Evolutionary conservation across 805 yeast genomes (phyloP), one percentile per base, ranked within the genome.

Genomic region (Nakazawaea siamensis): DNA sequence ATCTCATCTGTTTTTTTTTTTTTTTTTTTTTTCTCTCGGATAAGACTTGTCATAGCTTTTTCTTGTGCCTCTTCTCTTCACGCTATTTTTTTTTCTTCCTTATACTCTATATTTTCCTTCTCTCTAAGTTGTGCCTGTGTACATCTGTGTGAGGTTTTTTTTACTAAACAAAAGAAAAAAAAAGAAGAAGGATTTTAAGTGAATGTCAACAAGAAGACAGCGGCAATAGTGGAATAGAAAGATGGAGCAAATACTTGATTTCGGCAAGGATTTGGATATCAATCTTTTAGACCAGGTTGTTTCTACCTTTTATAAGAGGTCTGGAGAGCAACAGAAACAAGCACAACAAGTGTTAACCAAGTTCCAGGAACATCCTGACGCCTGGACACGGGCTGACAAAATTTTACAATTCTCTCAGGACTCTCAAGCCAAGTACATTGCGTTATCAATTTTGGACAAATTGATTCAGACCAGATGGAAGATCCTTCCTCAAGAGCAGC

Each of bases 391-490:
- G 38, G 92, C 94, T 23, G 97, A 90, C 50, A 76, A 81, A 56
- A 88, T 92, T 41, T 68, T 92, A 44, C 87, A 88, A 46, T 68
- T 64, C 43, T 77, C 94, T 3, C 62, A 65, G 33, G 82, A 87
- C 54, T 68, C 95, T 26, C 95, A 92, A 58, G 71, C 95, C 21
- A 92, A 92, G 60, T 90, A 82, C 58, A 81, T 92, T 55, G 98
- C 96, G 7, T 66, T 92, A 39, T 77, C 94, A 17, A 83, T 92
- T 41, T 66, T 92, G 49, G 95, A 92, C 60, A 86, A 83, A 49
- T 70, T 92, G 52, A 88, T 92, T 54, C 80, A 79, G 47, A 82
- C 94, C 33, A 76, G 88, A 50, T 92, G 99, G 99, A 92, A 87
- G 58, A 71, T 87, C 37, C 68, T 92, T 35, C 95, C 96, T 9